Percentiles rank a stretch among this genome's conserved stretches.
Evolutionary conservation across 202 grass and related monocot genomes (phyloP).

Genomic region (Miscanthus sacchariflorus): DNA sequence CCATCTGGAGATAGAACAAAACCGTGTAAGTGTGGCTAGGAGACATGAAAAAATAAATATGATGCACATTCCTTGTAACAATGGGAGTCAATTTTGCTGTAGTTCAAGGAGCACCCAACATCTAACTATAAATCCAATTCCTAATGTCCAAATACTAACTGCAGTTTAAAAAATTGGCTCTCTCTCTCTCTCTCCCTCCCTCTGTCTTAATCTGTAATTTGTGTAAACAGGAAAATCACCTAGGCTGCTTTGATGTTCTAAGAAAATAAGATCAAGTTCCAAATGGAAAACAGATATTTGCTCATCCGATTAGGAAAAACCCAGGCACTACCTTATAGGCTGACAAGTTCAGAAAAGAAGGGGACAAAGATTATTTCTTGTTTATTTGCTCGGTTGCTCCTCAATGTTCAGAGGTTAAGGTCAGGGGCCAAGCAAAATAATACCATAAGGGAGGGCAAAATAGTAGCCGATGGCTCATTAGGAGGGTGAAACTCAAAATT

Average conservation of each 20-base stretch:
- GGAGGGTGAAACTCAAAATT: background rate
- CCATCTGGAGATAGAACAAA: background rate
- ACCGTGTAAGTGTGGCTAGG: background rate
- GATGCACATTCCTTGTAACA: constrained; percentile 5
- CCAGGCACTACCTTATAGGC: background rate
- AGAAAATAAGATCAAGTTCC: constrained; percentile 13
- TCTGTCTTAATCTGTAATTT: background rate
- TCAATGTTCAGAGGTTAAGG: background rate
- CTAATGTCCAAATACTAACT: background rate
- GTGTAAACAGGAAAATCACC: background rate
- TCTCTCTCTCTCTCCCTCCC: too few species aligned
- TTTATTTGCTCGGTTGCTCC: background rate
- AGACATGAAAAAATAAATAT: background rate
- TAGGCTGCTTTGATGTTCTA: background rate
- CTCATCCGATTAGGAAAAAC: background rate
- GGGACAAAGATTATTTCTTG: background rate
- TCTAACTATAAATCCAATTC: background rate
- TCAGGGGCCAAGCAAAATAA: background rate
- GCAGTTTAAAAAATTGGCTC: too few species aligned
- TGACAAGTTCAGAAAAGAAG: constrained; percentile 22
- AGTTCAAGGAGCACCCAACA: background rate
- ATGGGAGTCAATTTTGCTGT: background rate
- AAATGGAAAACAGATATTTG: background rate
- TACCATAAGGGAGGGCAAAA: background rate
- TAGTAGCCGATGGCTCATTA: background rate